A percentile compares a stretch with the other conserved stretches of the same genome.
Evolutionary conservation across 306 rosid species (phyloP).

Genomic region (Hylodesmum podocarpum): DNA sequence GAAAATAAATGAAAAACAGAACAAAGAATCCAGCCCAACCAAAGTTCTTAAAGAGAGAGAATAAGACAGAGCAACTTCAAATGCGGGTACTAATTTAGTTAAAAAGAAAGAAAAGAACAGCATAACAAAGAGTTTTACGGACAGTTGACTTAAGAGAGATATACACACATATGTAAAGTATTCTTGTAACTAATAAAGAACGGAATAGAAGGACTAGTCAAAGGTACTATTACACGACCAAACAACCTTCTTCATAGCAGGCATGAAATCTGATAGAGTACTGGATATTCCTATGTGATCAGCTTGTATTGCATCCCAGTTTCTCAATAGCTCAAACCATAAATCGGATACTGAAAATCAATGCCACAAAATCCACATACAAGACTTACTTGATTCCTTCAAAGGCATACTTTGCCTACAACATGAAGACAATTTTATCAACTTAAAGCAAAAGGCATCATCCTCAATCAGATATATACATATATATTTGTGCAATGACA

Average conservation of each 20-base stretch:
- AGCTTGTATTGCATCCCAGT: neutral
- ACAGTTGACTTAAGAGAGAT: neutral
- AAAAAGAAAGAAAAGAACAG: neutral
- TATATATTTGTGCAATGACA: neutral
- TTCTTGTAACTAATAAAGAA: neutral
- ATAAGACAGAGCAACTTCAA: slow-evolving; percentile 11
- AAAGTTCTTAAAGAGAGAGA: neutral
- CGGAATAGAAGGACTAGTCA: neutral
- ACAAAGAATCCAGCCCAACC: neutral
- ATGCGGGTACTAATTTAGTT: neutral
- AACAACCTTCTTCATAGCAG: slow-evolving; percentile 63
- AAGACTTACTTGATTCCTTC: slow-evolving; percentile 32
- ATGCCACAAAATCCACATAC: slow-evolving; percentile 26
- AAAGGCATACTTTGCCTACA: slow-evolving; percentile 27
- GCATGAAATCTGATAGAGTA: slow-evolving; percentile 44
- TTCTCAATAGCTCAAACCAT: slow-evolving; percentile 37
- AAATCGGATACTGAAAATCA: slow-evolving; percentile 37
- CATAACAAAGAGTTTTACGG: neutral
- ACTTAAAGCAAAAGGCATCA: slow-evolving; percentile 16
- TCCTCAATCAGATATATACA: neutral
- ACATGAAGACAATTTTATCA: slow-evolving; percentile 30
- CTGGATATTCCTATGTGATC: slow-evolving; percentile 26
- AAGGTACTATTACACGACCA: slow-evolving; percentile 2
- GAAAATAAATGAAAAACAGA: neutral
- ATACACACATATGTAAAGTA: neutral